A percentile compares a stretch with the other conserved stretches of the same genome.
These are phyloP conservation scores for Collariella sp. DNA, from an alignment of 495 filamentous ascomycete species.

Conservation along the genomic window DNA sequence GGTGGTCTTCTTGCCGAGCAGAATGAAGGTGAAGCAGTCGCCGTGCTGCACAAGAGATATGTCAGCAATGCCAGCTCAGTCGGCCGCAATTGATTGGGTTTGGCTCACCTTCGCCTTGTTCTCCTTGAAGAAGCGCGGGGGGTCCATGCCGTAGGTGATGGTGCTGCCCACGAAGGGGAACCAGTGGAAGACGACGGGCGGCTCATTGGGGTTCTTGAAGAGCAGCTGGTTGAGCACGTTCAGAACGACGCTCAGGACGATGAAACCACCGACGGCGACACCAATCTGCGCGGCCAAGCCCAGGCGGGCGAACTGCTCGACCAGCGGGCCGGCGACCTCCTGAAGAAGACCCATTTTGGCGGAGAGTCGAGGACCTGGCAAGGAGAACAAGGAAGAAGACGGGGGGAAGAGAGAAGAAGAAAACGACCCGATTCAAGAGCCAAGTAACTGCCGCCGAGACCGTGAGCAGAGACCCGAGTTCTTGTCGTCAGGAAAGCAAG, in stretches of 20 bases:
- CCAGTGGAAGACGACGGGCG: constrained; percentile 77
- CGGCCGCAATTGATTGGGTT: not conserved
- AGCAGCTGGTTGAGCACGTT: constrained; percentile 64
- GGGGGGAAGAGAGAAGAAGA: not conserved
- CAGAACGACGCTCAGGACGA: constrained; percentile 48
- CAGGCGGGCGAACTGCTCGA: constrained; percentile 36
- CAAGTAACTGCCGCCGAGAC: not conserved
- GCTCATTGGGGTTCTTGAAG: constrained; percentile 62
- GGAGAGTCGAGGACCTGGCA: not conserved
- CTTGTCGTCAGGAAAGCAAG: not conserved
- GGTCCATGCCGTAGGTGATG: constrained; percentile 74
- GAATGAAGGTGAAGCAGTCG: constrained; percentile 64
- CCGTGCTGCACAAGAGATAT: constrained; percentile 18
- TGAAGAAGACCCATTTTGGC: constrained; percentile 45
- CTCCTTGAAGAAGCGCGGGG: constrained; percentile 65
- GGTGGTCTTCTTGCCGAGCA: constrained; percentile 70
- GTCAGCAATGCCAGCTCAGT: not conserved
- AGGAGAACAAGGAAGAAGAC: not conserved
- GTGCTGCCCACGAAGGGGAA: constrained; percentile 74
- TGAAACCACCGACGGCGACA: constrained; percentile 34
- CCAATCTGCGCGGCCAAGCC: constrained; percentile 39
- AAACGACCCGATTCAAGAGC: not conserved
- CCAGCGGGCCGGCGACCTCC: constrained; percentile 36
- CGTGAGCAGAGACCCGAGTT: not conserved
- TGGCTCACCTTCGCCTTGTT: constrained; percentile 57